Evolutionary conservation across 768 basidiomycete genomes (phyloP), one percentile per base, ranked within the genome.

Genomic region (Lactifluus volemus): DNA sequence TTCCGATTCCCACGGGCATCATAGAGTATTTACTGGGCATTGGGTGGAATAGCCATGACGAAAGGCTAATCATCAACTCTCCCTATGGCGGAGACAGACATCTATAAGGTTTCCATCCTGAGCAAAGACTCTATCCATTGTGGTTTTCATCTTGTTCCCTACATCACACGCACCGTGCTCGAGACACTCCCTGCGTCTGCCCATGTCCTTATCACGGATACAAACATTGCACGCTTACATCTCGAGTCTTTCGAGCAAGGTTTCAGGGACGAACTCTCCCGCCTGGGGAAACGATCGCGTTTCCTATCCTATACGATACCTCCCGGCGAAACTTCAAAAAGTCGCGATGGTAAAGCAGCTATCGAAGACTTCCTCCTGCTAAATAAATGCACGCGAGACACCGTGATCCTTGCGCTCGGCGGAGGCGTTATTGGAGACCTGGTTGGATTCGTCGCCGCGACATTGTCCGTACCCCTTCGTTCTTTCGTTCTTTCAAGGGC

Each of bases 401-500:
- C 89, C 3, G 92, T 99, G 63, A 78, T 98, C 58, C 75, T 99
- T 56, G 96, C 95, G 0, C 80, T 99, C 25, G 97, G 97, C 36
- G 96, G 97, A 38, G 97, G 97, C 32, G 97, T 99, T 58, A 91
- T 99, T 61, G 97, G 97, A 12, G 96, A 99, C 75, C 79, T 98
- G 21, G 86, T 94, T 59, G 97, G 97, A 36, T 99, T 96, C 68
- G 93, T 97, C 60, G 91, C 97, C 29, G 91, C 97, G 2, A 98
- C 96, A 12, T 96, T 96, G 94, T 96, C 68, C 74, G 92, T 25
- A 25, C 25, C 81, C 4, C 19, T 7, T 30, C 17, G 14, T 10
- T 2, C 5, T 8, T 42, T 1, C 29, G 42, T 15, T 25, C 49
- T 45, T 52, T 44, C 8, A 21, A 41, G 39, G 4, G 15, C 45